phyloP scores from a whole-genome alignment of 1,139 yeast species.

The Sugiyamaella paludigena region DNA sequence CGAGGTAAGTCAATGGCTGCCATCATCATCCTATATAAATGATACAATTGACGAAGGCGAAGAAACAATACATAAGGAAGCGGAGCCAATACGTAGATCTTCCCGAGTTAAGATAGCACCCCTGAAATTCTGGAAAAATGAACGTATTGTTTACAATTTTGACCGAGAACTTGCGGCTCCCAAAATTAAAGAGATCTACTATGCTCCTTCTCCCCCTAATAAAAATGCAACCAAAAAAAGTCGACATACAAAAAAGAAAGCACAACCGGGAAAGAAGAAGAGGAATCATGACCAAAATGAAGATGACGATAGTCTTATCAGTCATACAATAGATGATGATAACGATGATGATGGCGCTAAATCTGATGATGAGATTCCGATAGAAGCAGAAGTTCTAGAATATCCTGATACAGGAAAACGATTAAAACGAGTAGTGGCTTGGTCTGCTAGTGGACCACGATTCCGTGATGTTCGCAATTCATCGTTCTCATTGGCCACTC shows the following conservation, averaged over 20 bases:
- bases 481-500: conserved; percentile 59
- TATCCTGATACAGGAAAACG: conserved; percentile 49
- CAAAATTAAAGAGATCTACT: conserved; percentile 16
- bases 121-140: conserved; percentile 83
- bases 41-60: conserved; percentile 4
- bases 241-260: conserved; percentile 2
- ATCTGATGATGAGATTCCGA: conserved; percentile 25
- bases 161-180: conserved; percentile 35
- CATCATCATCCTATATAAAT: neutral
- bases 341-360: neutral
- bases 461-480: conserved; percentile 49
- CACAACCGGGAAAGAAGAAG: neutral
- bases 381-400: conserved; percentile 49
- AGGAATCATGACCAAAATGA: conserved; percentile 15
- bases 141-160: conserved; percentile 60
- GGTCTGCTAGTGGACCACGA: conserved; percentile 63
- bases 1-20: neutral
- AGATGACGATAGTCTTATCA: neutral
- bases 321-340: conserved; percentile 3
- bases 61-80: conserved; percentile 1
- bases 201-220: conserved; percentile 11
- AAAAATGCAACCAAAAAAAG: too few species aligned
- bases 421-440: conserved; percentile 55
- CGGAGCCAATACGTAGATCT: conserved; percentile 45
- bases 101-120: conserved; percentile 68